Evolutionary conservation across 768 basidiomycete genomes (phyloP).

Genomic region (Galerina marginata): DNA sequence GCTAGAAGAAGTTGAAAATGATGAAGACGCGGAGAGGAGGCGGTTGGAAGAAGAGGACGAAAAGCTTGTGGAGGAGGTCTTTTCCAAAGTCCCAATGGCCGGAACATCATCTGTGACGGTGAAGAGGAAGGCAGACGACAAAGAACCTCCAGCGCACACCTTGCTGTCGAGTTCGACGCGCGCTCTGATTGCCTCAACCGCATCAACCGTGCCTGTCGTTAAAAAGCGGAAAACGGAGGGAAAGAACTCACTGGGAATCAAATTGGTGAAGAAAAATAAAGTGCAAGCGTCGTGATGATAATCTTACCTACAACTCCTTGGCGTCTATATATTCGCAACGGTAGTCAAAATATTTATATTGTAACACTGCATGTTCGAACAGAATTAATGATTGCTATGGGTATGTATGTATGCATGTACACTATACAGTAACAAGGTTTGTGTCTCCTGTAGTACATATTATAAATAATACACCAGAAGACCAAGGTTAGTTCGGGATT

Average conservation of each 20-base stretch:
- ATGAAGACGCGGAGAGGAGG: slow-evolving; percentile 73
- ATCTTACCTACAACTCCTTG: neutral
- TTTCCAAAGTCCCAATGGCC: slow-evolving; percentile 62
- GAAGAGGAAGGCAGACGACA: slow-evolving; percentile 85
- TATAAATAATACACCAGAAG: slow-evolving; percentile 8
- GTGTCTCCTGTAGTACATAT: slow-evolving; percentile 13
- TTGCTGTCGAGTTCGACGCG: slow-evolving; percentile 71
- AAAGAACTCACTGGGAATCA: slow-evolving; percentile 76
- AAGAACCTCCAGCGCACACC: slow-evolving; percentile 72
- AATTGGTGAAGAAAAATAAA: slow-evolving; percentile 60
- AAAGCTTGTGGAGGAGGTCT: slow-evolving; percentile 83
- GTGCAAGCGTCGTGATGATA: slow-evolving; percentile 8
- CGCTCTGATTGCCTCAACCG: slow-evolving; percentile 59
- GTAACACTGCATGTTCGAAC: neutral
- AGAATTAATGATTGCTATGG: slow-evolving; percentile 6
- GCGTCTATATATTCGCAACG: neutral
- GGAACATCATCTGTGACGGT: slow-evolving; percentile 59
- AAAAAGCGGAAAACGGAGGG: slow-evolving; percentile 70
- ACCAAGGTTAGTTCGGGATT: slow-evolving; percentile 5
- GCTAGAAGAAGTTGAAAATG: slow-evolving; percentile 74
- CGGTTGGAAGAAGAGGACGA: slow-evolving; percentile 92
- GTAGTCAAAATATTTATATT: neutral
- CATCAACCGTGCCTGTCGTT: slow-evolving; percentile 37
- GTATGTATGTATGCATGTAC: slow-evolving; percentile 9
- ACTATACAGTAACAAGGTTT: slow-evolving; percentile 4